Evolutionary conservation across 2,329 filamentous ascomycete species (phyloP), one percentile per base, ranked within the genome.

Genomic region (Tolypocladium amazonense): DNA sequence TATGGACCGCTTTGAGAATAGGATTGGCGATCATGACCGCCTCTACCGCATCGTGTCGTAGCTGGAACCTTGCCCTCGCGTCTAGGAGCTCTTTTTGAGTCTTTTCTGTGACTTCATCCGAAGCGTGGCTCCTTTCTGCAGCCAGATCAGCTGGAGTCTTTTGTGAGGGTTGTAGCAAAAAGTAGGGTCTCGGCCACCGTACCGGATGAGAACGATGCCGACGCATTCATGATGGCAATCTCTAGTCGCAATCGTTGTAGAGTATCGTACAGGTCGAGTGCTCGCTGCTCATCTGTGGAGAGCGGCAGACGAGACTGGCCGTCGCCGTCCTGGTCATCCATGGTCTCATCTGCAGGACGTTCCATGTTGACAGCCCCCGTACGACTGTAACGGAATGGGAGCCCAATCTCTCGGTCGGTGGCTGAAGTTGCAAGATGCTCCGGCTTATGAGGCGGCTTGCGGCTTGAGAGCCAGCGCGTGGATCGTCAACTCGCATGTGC

Each of bases 1-100:
- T 77, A 70, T 95, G 89, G 45, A 93, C 85, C 8, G 90, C 88
- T 68, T 89, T 90, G 60, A 95, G 76, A 47, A 89, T 85, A 9
- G 91, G 90, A 66, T 90, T 88, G 60, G 86, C 86, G 65, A 85
- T 84, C 64, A 94, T 73, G 58, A 90, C 84, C 55, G 81, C 85
- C 62, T 88, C 84, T 27, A 87, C 78, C 27, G 89, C 85, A 62
- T 85, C 85, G 70, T 87, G 87, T 63, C 85, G 85, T 59, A 93
- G 78, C 47, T 84, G 80, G 72, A 90, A 89, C 60, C 80, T 80
- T 59, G 89, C 86, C 68, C 86, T 85, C 33, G 89, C 84, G 65
- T 90, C 82, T 37, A 93, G 78, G 27, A 90, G 81, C 57, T 86
- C 85, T 58, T 80, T 78, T 71, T 91, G 85, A 8, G 85, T 84